A percentile compares a stretch with the other conserved stretches of the same genome.
phyloP scores from a whole-genome alignment of 805 yeast species.

The Candida coquimbonensis region DNA sequence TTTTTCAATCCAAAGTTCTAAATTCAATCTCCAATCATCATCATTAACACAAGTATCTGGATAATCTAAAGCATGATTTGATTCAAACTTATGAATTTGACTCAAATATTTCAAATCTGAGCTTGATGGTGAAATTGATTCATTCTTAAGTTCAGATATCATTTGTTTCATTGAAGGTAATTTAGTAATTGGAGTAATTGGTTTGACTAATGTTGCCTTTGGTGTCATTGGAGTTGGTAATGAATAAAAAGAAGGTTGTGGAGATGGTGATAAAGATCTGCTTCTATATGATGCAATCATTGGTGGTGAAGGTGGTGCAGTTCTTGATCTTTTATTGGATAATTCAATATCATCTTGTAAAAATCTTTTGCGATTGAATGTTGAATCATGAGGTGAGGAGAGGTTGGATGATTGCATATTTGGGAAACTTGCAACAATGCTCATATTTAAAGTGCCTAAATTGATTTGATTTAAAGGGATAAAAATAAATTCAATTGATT shows the following conservation, averaged over 20 bases:
- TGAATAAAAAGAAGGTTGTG: slow-evolving; percentile 9
- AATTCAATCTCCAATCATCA: slow-evolving; percentile 38
- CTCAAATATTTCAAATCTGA: slow-evolving; percentile 15
- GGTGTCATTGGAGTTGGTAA: slow-evolving; percentile 8
- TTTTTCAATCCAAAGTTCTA: slow-evolving; percentile 34
- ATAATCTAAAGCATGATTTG: slow-evolving; percentile 17
- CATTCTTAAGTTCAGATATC: slow-evolving; percentile 5
- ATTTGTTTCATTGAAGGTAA: slow-evolving; percentile 9
- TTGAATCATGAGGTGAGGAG: slow-evolving; percentile 6
- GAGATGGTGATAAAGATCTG: slow-evolving; percentile 21
- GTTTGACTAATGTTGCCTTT: slow-evolving; percentile 12
- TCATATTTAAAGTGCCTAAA: slow-evolving; percentile 3
- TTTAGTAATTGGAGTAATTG: slow-evolving; percentile 25
- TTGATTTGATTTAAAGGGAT: neutral
- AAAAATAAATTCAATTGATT: neutral
- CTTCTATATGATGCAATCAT: slow-evolving; percentile 12
- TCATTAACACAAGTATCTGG: slow-evolving; percentile 32
- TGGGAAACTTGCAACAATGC: slow-evolving; percentile 1
- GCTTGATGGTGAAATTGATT: neutral
- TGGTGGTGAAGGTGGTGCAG: slow-evolving; percentile 42
- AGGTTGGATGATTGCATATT: slow-evolving; percentile 7
- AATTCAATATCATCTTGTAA: slow-evolving; percentile 10
- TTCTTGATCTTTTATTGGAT: slow-evolving; percentile 32
- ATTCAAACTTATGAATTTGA: slow-evolving; percentile 11
- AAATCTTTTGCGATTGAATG: slow-evolving; percentile 19